A percentile compares a stretch with the other conserved stretches of the same genome.
phyloP scores from a whole-genome alignment of 73 alveolate species.

The Stentor coeruleus region DNA sequence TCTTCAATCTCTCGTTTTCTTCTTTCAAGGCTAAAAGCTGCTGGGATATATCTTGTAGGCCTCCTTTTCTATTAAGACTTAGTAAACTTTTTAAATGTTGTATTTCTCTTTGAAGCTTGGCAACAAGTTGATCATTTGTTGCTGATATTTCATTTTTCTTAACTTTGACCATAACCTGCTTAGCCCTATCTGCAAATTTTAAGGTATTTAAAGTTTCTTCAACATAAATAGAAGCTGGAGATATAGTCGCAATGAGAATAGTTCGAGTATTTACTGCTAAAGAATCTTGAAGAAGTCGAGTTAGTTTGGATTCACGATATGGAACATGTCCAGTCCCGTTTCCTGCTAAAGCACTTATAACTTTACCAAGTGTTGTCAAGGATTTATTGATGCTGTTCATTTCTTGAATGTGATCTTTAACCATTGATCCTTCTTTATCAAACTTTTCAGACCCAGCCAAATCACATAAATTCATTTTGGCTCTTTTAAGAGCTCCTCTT shows the following conservation, averaged over 20 bases:
- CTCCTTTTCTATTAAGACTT: slow-evolving; percentile 66
- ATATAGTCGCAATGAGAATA: slow-evolving; percentile 68
- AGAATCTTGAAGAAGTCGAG: slow-evolving; percentile 78
- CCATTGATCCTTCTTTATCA: slow-evolving; percentile 69
- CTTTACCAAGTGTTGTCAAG: slow-evolving; percentile 84
- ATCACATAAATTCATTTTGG: slow-evolving; percentile 92
- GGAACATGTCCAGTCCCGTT: slow-evolving; percentile 68
- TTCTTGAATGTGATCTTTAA: slow-evolving; percentile 66
- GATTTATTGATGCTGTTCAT: slow-evolving; percentile 75
- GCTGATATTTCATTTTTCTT: slow-evolving; percentile 72
- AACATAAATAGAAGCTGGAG: slow-evolving; percentile 65
- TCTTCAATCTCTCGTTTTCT: slow-evolving; percentile 66
- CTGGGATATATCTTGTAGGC: slow-evolving; percentile 47
- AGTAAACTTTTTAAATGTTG: slow-evolving; percentile 66
- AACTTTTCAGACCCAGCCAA: slow-evolving; percentile 96
- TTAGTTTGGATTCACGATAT: slow-evolving; percentile 85
- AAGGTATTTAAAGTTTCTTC: slow-evolving; percentile 85
- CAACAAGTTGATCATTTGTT: slow-evolving; percentile 73
- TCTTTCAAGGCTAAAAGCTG: slow-evolving; percentile 49
- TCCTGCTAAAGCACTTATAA: slow-evolving; percentile 56
- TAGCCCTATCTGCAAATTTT: slow-evolving; percentile 92
- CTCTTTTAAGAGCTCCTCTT: slow-evolving; percentile 63
- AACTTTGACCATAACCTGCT: slow-evolving; percentile 61
- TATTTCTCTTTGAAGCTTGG: slow-evolving; percentile 72
- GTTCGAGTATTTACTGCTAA: slow-evolving; percentile 85